Evolutionary conservation across 768 basidiomycete genomes (phyloP).

Genomic region (Pisolithus sp.): DNA sequence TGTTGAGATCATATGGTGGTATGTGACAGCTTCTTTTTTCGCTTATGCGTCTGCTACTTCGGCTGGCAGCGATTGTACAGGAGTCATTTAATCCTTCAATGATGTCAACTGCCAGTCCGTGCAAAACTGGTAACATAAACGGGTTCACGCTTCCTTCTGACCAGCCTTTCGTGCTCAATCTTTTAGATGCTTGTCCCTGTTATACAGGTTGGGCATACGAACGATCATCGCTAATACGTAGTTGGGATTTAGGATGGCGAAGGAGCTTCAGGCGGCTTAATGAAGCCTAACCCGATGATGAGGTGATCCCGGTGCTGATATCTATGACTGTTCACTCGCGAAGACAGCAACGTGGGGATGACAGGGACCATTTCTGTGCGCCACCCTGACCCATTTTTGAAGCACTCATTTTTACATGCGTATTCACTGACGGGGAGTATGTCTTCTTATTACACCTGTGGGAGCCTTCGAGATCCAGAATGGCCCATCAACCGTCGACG

Average conservation of each 20-base stretch:
- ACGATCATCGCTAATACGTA: not conserved
- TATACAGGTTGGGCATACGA: not conserved
- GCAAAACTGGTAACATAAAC: conserved; percentile 53
- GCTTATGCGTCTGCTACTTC: conserved; percentile 1
- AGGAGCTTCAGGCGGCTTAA: conserved; percentile 9
- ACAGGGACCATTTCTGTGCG: conserved; percentile 35
- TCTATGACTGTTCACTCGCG: not conserved
- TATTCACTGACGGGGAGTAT: conserved; percentile 22
- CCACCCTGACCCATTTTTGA: not conserved
- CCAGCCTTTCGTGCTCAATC: conserved; percentile 39
- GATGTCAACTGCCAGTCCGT: conserved; percentile 50
- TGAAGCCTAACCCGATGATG: conserved; percentile 36
- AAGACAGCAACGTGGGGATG: conserved; percentile 28
- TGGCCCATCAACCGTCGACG: conserved; percentile 35
- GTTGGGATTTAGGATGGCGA: conserved; percentile 20
- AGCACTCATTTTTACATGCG: not conserved
- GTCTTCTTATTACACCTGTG: conserved; percentile 36
- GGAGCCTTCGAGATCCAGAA: conserved; percentile 27
- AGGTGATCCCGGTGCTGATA: conserved; percentile 16
- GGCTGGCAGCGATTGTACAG: conserved; percentile 31
- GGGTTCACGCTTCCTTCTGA: conserved; percentile 53
- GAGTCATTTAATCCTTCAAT: conserved; percentile 46
- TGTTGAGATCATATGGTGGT: too few species aligned
- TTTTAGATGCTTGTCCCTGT: conserved; percentile 30
- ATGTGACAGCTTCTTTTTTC: too few species aligned